Percentiles rank a stretch among this genome's conserved stretches.
Conservation (phyloP, 495 filamentous ascomycete genomes). For the Astrothelium macrocarpum region DNA sequence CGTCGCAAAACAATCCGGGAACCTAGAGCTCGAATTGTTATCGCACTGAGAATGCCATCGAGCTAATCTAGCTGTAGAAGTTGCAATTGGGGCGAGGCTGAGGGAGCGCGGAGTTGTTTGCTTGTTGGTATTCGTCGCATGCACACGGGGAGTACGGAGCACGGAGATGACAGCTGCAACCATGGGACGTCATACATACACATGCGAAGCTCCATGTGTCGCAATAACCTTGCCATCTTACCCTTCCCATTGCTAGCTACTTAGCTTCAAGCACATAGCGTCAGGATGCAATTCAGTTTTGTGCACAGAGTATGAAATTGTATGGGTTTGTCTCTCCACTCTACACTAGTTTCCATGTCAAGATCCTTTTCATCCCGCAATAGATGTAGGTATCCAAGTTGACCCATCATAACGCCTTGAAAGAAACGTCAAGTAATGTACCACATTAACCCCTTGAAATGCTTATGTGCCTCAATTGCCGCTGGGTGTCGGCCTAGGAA, state of each 20-base stretch:
- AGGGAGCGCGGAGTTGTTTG: background rate
- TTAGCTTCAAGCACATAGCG: no score
- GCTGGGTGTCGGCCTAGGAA: background rate
- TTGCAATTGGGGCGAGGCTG: constrained; percentile 8
- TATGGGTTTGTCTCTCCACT: no score
- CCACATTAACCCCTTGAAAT: constrained; percentile 4
- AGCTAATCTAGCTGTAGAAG: background rate
- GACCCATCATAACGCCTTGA: background rate
- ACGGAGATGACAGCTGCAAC: background rate
- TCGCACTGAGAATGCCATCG: background rate
- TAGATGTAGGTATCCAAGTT: background rate
- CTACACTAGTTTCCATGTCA: background rate
- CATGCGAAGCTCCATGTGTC: background rate
- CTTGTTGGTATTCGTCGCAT: background rate
- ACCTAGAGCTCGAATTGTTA: no score
- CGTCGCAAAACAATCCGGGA: no score
- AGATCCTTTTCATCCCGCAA: background rate
- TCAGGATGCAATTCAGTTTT: no score
- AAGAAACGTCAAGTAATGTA: background rate
- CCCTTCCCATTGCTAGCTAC: no score
- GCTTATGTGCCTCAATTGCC: background rate
- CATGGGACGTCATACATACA: background rate
- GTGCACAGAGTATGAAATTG: no score
- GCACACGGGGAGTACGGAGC: no score
- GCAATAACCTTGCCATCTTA: background rate